Evolutionary conservation across 495 filamentous ascomycete species (phyloP), one percentile per base, ranked within the genome.

Genomic region (Aspergillus biplanus): DNA sequence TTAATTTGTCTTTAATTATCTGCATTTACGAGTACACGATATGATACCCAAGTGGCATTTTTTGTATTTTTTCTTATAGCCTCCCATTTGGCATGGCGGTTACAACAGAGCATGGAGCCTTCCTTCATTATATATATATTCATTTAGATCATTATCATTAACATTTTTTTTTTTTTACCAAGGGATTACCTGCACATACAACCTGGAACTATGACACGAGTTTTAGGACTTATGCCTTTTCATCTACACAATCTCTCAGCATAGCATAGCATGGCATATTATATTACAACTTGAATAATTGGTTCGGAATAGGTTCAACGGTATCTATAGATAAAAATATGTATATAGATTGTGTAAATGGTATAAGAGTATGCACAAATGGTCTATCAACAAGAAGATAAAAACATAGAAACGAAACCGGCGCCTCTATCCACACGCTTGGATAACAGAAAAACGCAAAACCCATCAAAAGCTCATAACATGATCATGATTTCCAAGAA

Each of bases 341-440:
- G 12, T 35, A 59, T 11, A 32, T n/a, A 47, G 27, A 37, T 44
- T 44, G 39, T 27, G 21, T 44, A 6, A 44, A 44, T 44, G 39
- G 39, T 44, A 44, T 44, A 44, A 39, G 18, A 21, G 18, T 39
- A 59, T 59, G 21, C 6, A 50, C 1, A 27, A 50, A 49, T 48
- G 39, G 39, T 27, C 21, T 27, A 27, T 27, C 13, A 13, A 56
- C 18, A 32, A 34, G 55, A 52, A 49, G 56, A 56, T 34, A 63
- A 49, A n/a, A 49, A 42, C 65, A 49, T 67, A 58, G 64, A 63
- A 63, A 67, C 65, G 64, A 65, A 73, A 67, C 75, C 73, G 69
- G 75, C 75, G 76, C 75, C 75, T 79, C 72, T 78, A 79, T 73
- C 67, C 66, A 75, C 67, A 63, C 75, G 76, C 76, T 79, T 66